A percentile compares a stretch with the other conserved stretches of the same genome.
Conservation (phyloP, 805 yeast species). For the Ogataea nitratoaversa region DNA sequence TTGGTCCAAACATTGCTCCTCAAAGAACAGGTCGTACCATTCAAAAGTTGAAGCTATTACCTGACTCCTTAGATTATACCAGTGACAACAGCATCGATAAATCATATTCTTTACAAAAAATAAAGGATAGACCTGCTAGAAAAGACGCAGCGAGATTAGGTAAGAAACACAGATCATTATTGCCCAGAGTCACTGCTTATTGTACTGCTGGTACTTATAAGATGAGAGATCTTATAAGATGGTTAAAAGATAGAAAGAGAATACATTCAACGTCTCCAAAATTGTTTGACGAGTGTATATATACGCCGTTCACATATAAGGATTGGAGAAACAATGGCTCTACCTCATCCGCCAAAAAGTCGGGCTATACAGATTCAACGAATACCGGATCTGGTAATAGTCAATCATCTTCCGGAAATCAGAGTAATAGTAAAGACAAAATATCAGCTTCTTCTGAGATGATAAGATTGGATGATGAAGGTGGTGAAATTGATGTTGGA, state of each 20-base stretch:
- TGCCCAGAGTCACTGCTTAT: conserved; percentile 94
- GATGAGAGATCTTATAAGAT: conserved; percentile 80
- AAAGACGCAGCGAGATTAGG: conserved; percentile 92
- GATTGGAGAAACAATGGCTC: conserved; percentile 59
- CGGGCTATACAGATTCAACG: conserved; percentile 5
- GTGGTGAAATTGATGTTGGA: conserved; percentile 89
- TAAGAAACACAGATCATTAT: conserved; percentile 72
- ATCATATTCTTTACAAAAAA: conserved; percentile 81
- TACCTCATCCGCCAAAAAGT: conserved; percentile 5
- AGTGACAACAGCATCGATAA: conserved; percentile 18
- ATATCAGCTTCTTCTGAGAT: conserved; percentile 31
- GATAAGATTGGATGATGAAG: conserved; percentile 83
- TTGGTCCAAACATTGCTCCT: conserved; percentile 54
- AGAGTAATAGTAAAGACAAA: conserved; percentile 5
- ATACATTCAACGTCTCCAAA: conserved; percentile 78
- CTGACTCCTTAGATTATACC: conserved; percentile 45
- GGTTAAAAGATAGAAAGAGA: conserved; percentile 76
- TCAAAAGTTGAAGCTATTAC: conserved; percentile 67
- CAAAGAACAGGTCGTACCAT: conserved; percentile 73
- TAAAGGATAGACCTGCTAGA: conserved; percentile 84
- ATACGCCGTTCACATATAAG: conserved; percentile 82
- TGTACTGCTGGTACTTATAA: conserved; percentile 92
- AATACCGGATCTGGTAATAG: conserved; percentile 5
- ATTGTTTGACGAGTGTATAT: conserved; percentile 89
- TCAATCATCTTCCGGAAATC: too few relatives aligned